Evolutionary conservation across 306 rosid genomes (phyloP).

Genomic region (Hylodesmum podocarpum): DNA sequence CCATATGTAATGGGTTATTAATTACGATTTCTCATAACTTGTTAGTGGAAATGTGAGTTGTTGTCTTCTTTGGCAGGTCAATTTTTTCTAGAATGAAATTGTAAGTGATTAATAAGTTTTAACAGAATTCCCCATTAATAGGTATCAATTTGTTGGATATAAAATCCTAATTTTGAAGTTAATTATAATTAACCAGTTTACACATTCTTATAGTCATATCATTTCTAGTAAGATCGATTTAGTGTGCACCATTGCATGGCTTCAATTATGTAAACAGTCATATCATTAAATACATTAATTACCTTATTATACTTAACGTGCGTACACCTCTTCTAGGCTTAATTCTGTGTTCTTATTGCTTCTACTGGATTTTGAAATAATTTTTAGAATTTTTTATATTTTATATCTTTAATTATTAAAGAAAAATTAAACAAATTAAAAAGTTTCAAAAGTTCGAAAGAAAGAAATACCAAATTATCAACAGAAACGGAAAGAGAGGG

Average conservation of each 20-base stretch:
- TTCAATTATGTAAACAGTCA: neutral
- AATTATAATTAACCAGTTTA: neutral
- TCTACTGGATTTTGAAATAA: too few relatives aligned
- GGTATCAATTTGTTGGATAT: neutral
- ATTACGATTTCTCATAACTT: conserved; percentile 37
- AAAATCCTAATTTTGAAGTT: neutral
- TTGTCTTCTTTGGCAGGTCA: neutral
- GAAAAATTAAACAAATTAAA: too few relatives aligned
- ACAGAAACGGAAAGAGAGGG: neutral
- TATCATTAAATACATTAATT: neutral
- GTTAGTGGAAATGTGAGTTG: conserved; percentile 27
- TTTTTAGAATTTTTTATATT: too few relatives aligned
- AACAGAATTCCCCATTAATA: neutral
- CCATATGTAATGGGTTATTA: neutral
- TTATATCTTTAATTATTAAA: too few relatives aligned
- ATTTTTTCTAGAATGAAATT: conserved; percentile 20
- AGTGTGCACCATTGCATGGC: neutral
- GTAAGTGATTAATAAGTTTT: neutral
- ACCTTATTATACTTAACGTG: neutral
- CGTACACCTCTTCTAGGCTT: too few relatives aligned
- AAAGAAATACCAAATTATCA: neutral
- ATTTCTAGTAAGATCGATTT: neutral
- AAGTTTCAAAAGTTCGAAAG: too few relatives aligned
- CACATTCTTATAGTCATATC: neutral
- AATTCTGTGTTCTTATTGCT: too few relatives aligned